Evolutionary conservation across 2,329 filamentous ascomycete species (phyloP), one percentile per base, ranked within the genome.

Genomic region (Pleurostoma richardsiae): DNA sequence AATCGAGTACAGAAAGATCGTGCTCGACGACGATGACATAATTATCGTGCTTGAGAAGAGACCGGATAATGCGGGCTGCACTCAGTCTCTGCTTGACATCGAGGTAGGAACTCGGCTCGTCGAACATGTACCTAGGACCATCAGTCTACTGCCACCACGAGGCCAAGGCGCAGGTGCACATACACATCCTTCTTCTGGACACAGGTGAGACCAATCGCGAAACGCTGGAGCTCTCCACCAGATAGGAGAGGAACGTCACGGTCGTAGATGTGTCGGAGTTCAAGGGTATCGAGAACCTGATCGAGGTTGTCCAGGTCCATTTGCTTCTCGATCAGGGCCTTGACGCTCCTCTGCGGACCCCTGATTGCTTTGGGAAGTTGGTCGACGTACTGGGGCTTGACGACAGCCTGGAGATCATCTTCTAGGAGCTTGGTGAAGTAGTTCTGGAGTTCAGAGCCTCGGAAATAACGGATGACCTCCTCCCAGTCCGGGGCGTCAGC

Each of bases 1-100:
- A 99, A 70, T 99, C 95, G 41, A 99, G 81, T 40, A 99, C 91
- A 41, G 92, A 96, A 77, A 99, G 77, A 82, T 99, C 94, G 83
- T 99, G 94, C 80, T 99, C 94, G 59, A 99, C 94, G 52, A 96
- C 92, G 59, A 99, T 97, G 61, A 99, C 88, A 65, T 97, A 99
- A 73, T 95, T 89, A 59, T 96, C 82, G 41, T 90, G 83, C 42
- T 88, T 82, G 46, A 96, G 81, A 43, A 99, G 83, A 53, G 89
- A 91, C 56, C 94, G 90, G 60, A 99, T 97, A 58, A 95, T 88
- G 58, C 86, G 83, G 59, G 90, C 92, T 53, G 95, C 94, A 57
- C 86, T 88, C 56, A 99, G 76, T 85, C 94, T 88, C 73, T 99
- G 94, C 80, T 97, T 97, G 65, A 99, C 94, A 86, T 99, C 95